Evolutionary conservation across 176 grass and related monocot genomes (phyloP).

Genomic region (Paspalum vaginatum): DNA sequence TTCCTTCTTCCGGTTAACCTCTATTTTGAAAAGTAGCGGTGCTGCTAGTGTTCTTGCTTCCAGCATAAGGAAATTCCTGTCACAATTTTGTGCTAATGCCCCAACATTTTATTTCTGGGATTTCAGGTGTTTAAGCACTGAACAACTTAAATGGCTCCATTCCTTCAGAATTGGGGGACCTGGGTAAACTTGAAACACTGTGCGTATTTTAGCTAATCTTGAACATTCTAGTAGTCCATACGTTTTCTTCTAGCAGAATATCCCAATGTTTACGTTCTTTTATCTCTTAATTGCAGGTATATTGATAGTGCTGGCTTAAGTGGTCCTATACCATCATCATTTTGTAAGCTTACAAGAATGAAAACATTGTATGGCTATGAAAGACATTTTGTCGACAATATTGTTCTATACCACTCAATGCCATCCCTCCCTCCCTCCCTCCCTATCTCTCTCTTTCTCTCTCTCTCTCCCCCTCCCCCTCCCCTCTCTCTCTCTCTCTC

Average conservation of each 20-base stretch:
- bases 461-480: too few species aligned
- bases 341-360: conserved; percentile 67
- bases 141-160: conserved; percentile 81
- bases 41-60: neutral
- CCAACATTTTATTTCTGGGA: neutral
- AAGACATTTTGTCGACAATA: neutral
- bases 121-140: conserved; percentile 54
- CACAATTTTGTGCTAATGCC: neutral
- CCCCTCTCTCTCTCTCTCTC: too few species aligned
- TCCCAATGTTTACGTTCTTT: neutral
- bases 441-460: too few species aligned
- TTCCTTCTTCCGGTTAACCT: neutral
- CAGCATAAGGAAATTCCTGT: neutral
- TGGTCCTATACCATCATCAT: conserved; percentile 57
- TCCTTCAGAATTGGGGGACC: conserved; percentile 67
- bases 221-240: neutral
- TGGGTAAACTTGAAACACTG: conserved; percentile 60
- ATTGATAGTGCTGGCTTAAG: conserved; percentile 67
- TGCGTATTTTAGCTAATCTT: conserved; percentile 28
- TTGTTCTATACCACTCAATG: neutral
- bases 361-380: conserved; percentile 32
- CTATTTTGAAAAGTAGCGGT: neutral
- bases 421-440: too few species aligned
- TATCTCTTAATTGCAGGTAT: conserved; percentile 56
- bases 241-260: neutral